phyloP scores from a whole-genome alignment of 163 green algal species.

The Dunaliella salina region DNA sequence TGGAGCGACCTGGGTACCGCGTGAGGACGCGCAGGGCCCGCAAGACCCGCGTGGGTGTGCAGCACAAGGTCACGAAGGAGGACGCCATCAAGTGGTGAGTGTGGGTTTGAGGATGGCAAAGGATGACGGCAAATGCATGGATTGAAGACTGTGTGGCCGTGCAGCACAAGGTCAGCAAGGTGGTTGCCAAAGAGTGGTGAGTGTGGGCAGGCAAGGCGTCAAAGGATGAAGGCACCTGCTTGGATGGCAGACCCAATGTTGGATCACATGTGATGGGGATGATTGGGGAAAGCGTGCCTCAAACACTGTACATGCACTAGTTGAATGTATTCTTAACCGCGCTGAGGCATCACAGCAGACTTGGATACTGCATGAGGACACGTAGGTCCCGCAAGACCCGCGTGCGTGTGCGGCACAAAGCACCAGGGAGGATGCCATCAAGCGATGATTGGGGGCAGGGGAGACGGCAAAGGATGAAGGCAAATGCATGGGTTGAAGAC shows the following conservation, averaged over 20 bases:
- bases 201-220: neutral
- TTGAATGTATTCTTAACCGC: no score
- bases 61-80: conserved; percentile 95
- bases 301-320: no score
- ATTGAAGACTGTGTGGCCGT: neutral
- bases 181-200: neutral
- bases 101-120: no score
- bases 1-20: conserved; percentile 93
- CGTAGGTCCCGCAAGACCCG: conserved; percentile 59
- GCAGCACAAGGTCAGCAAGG: neutral
- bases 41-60: conserved; percentile 70
- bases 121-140: neutral
- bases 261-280: no score
- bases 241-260: no score
- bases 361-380: conserved; percentile 88
- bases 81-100: conserved; percentile 96
- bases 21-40: conserved; percentile 72
- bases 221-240: no score
- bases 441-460: conserved; percentile 70
- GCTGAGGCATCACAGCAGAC: conserved; percentile 28
- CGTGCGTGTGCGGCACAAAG: conserved; percentile 84
- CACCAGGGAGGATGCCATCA: conserved; percentile 97
- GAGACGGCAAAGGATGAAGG: neutral
- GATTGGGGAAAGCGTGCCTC: no score
- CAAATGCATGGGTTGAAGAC: neutral